phyloP scores from a whole-genome alignment of 2,329 filamentous ascomycete genomes.

The Coniella lustricola region DNA sequence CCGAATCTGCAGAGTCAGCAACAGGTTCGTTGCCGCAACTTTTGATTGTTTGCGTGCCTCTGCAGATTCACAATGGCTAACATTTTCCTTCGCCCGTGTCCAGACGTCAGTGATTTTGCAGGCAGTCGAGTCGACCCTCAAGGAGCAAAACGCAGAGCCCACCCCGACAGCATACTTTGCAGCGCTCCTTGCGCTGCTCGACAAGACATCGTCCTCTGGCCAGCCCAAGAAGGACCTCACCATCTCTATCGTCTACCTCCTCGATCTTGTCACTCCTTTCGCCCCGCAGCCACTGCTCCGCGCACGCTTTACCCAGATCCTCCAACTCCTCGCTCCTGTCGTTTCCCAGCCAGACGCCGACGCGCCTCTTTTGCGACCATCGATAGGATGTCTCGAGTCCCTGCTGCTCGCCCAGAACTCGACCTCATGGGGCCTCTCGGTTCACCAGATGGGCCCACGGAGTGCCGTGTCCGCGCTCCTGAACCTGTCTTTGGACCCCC shows the following conservation, averaged over 20 bases:
- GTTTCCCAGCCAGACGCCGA: slow-evolving; percentile 75
- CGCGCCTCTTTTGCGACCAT: slow-evolving; percentile 76
- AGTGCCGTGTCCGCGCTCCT: slow-evolving; percentile 81
- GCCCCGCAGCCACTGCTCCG: slow-evolving; percentile 81
- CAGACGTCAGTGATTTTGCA: slow-evolving; percentile 80
- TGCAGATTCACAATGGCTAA: slow-evolving; percentile 19
- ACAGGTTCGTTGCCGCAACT: slow-evolving; percentile 52
- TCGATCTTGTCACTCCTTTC: slow-evolving; percentile 83
- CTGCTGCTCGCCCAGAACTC: slow-evolving; percentile 83
- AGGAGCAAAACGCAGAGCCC: slow-evolving; percentile 75
- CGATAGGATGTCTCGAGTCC: slow-evolving; percentile 91
- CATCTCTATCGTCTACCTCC: slow-evolving; percentile 84
- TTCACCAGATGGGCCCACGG: slow-evolving; percentile 76
- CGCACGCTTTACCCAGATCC: slow-evolving; percentile 91
- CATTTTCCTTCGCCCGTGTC: slow-evolving; percentile 7
- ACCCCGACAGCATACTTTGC: slow-evolving; percentile 92
- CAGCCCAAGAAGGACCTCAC: slow-evolving; percentile 75
- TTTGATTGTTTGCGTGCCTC: slow-evolving; percentile 15
- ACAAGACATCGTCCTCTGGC: slow-evolving; percentile 63
- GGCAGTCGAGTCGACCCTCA: slow-evolving; percentile 87
- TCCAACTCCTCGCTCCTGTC: slow-evolving; percentile 77
- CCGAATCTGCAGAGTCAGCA: slow-evolving; percentile 94
- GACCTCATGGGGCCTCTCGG: slow-evolving; percentile 78
- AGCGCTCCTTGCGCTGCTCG: slow-evolving; percentile 81
- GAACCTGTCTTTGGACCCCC: slow-evolving; percentile 73